phyloP scores from a whole-genome alignment of 257 asterid species.

The Scutellaria baicalensis region DNA sequence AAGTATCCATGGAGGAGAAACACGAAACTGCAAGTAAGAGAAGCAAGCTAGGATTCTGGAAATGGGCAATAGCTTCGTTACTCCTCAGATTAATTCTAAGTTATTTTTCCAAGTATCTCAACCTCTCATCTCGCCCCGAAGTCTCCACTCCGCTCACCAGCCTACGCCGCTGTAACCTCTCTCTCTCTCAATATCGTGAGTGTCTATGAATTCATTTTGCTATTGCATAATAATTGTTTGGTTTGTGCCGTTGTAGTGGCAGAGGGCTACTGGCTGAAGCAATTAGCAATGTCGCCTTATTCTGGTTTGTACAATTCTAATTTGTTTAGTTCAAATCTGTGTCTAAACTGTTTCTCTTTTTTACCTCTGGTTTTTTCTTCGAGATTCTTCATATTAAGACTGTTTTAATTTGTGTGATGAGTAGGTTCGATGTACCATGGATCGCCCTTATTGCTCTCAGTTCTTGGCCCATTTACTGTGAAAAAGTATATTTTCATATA shows the following conservation, averaged over 20 bases:
- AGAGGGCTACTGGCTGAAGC: constrained; percentile 94
- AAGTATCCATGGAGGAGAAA: constrained; percentile 23
- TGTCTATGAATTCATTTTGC: not conserved
- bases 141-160: constrained; percentile 96
- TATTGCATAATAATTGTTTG: not conserved
- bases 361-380: not conserved
- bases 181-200: not conserved
- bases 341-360: not conserved
- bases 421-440: constrained; percentile 98
- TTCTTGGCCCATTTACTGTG: constrained; percentile 76
- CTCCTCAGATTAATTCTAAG: constrained; percentile 57
- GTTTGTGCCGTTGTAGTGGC: constrained; percentile 47
- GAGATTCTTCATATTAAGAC: not conserved
- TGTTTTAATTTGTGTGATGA: not conserved
- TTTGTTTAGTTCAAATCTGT: not conserved
- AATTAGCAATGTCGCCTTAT: constrained; percentile 78
- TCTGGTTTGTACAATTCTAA: constrained; percentile 46
- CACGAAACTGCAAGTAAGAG: constrained; percentile 12
- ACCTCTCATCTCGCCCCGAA: constrained; percentile 88
- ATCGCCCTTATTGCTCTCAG: constrained; percentile 73
- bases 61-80: constrained; percentile 64
- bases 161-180: constrained; percentile 68
- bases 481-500: constrained; percentile 33
- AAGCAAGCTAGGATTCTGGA: constrained; percentile 60
- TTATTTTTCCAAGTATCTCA: constrained; percentile 64